Conservation (phyloP, 371 early-diverging fungal species). For the Mortierella sp. region DNA sequence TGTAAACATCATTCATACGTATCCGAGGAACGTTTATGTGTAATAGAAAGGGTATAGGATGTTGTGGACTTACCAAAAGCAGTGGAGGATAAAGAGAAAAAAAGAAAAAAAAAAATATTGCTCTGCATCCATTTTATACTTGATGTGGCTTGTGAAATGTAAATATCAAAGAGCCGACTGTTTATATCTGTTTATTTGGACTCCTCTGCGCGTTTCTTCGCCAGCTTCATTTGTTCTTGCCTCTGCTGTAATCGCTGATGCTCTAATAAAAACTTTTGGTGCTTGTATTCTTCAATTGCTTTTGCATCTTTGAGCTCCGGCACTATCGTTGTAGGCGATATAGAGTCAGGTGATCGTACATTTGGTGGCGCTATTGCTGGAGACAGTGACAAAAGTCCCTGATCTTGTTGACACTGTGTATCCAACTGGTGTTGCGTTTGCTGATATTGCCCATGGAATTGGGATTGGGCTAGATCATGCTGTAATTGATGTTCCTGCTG, state of each 20-base stretch:
- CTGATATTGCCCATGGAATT: constrained; percentile 2
- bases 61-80: constrained; percentile 13
- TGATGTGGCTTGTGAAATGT: constrained; percentile 11
- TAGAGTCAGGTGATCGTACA: not conserved
- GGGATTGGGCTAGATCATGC: not conserved
- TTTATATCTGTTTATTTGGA: not conserved
- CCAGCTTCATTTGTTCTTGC: constrained; percentile 14
- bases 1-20: constrained; percentile 54
- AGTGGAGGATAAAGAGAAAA: constrained; percentile 11
- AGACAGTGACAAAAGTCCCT: not conserved
- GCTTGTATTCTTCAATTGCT: constrained; percentile 32
- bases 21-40: not conserved
- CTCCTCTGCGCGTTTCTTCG: not conserved
- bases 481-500: constrained; percentile 9
- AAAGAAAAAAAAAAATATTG: constrained; percentile 13
- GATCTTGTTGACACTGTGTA: not conserved
- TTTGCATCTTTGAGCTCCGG: constrained; percentile 12
- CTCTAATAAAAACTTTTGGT: constrained; percentile 29
- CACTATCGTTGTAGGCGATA: not conserved
- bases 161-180: not conserved
- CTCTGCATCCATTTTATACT: not conserved
- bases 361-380: not conserved
- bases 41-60: not conserved
- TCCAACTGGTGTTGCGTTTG: not conserved
- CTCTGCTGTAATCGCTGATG: constrained; percentile 29